phyloP scores from a whole-genome alignment of 345 rosid genomes.

The Adansonia digitata region DNA sequence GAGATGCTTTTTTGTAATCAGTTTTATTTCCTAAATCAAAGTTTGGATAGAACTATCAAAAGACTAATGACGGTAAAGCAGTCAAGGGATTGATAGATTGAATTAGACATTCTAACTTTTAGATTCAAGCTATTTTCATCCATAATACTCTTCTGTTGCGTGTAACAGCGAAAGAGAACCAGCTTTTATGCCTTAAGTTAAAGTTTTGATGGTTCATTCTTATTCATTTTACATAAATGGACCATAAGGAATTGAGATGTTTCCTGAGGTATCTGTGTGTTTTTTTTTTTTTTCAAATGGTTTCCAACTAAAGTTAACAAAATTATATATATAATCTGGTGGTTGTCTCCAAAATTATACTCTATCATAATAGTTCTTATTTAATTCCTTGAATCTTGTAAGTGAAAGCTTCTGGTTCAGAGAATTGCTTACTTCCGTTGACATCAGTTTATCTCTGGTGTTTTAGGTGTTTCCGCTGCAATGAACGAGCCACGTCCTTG shows the following conservation, averaged over 20 bases:
- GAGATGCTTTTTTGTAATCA: neutral
- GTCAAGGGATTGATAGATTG: neutral
- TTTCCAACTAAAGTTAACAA: neutral
- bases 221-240: neutral
- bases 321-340: neutral
- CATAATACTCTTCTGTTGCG: neutral
- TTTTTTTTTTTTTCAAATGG: neutral
- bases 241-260: neutral
- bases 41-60: neutral
- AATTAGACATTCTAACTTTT: neutral
- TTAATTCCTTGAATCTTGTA: neutral
- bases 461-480: conserved; percentile 83
- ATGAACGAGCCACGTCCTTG: conserved; percentile 90
- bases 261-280: neutral
- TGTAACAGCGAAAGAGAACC: neutral
- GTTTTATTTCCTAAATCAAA: neutral
- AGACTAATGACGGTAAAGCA: neutral
- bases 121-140: neutral
- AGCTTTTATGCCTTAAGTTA: neutral
- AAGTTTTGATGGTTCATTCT: neutral
- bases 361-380: neutral
- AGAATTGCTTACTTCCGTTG: neutral
- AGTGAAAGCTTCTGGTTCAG: neutral
- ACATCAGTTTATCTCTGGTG: conserved; percentile 3
- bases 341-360: neutral